Evolutionary conservation across 768 basidiomycete species (phyloP), one percentile per base, ranked within the genome.

Genomic region (Lactarius tabidus): DNA sequence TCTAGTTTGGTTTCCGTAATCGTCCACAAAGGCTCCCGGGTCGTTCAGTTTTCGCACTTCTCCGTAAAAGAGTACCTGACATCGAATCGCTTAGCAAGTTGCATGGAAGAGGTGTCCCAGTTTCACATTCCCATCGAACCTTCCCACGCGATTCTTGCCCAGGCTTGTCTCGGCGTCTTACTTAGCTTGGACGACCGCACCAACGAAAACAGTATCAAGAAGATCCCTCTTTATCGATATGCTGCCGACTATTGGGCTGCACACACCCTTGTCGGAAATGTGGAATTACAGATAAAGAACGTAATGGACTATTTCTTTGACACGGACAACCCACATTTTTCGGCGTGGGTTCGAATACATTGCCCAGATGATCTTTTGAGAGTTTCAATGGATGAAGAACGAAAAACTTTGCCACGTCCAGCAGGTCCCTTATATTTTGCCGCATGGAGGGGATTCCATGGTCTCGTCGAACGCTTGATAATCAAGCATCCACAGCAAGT

Each of bases 391-490:
- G 14, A 33, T 33, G 33, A 33, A 33, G 33, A 33, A 8, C 33
- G 4, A 6, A 18, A 6, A 41, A 0, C 0, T 3, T 2, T 1
- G 4, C 3, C 4, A 4, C 14, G 39, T 15, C 17, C 23, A 7
- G 12, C 14, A 26, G 4, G 14, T 26, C 48, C 48, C 6, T 51
- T 51, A 51, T 51, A 51, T 26, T 51, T 26, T 26, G 48, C 48
- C 6, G 48, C 26, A 15, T 12, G 26, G 1, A 26, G 48, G 15
- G 48, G 48, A 17, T 51, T 51, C 23, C 15, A 17, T 1, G 26
- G n/a, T 26, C 48, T 51, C 3, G 48, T 51, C 6, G 0, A 51
- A 15, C 26, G 26, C 26, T 26, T 51, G 12, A 2, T 51, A 2
- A 12, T 15, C 26, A 51, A 51, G 7, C 10, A 51, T 7, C 48